Percentiles rank a stretch among this genome's conserved stretches.
Conservation (phyloP, 371 early-diverging fungal species). For the Actinomucor elegans region DNA sequence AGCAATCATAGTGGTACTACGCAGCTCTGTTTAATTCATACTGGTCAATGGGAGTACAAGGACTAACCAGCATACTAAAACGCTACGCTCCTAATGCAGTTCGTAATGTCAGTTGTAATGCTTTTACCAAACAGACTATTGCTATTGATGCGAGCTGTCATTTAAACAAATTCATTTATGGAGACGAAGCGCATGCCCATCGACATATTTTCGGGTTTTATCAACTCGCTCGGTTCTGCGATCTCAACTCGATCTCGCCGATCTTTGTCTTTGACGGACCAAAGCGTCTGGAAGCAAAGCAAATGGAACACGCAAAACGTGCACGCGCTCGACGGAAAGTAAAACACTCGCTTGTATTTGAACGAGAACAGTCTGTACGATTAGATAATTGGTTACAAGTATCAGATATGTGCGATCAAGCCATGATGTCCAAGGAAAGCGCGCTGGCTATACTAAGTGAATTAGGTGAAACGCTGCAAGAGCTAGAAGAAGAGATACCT, state of each 20-base stretch:
- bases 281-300: conserved; percentile 48
- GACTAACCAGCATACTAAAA: conserved; percentile 50
- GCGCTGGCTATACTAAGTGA: conserved; percentile 14
- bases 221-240: conserved; percentile 43
- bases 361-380: conserved; percentile 29
- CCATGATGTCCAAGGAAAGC: background rate
- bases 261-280: conserved; percentile 67
- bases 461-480: conserved; percentile 17
- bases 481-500: conserved; percentile 2
- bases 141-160: conserved; percentile 65
- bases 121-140: conserved; percentile 40
- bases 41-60: conserved; percentile 68
- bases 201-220: conserved; percentile 59
- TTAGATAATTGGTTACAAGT: conserved; percentile 35
- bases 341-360: conserved; percentile 28
- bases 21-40: no score
- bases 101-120: conserved; percentile 25
- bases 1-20: no score
- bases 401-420: conserved; percentile 8
- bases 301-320: conserved; percentile 41
- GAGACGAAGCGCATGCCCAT: conserved; percentile 45
- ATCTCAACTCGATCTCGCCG: conserved; percentile 48
- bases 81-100: conserved; percentile 52
- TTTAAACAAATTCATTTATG: conserved; percentile 56
- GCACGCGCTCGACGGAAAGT: conserved; percentile 31